Conservation (phyloP, 2,329 filamentous ascomycete species). For the Pseudocercospora cruenta region DNA sequence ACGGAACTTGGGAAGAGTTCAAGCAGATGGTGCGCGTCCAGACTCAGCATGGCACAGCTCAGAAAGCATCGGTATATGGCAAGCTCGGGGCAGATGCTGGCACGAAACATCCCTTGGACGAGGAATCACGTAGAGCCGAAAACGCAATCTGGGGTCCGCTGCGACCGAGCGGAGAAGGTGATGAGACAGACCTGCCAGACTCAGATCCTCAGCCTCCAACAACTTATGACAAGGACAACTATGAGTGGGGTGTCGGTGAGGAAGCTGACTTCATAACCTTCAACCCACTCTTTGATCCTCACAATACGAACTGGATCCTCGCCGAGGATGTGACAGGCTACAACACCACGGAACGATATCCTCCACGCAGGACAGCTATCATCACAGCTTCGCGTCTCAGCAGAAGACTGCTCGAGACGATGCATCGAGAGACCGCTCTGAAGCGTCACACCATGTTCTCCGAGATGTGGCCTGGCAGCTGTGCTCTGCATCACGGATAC, state of each 20-base stretch:
- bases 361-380: constrained; percentile 71
- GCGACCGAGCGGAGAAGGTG: constrained; percentile 45
- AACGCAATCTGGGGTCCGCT: constrained; percentile 56
- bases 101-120: constrained; percentile 47
- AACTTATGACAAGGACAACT: constrained; percentile 58
- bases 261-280: constrained; percentile 76
- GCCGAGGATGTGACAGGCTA: constrained; percentile 72
- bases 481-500: constrained; percentile 74
- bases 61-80: constrained; percentile 49
- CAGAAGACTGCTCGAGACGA: constrained; percentile 66
- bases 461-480: constrained; percentile 76
- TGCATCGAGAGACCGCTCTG: constrained; percentile 75
- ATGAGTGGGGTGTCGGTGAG: constrained; percentile 70
- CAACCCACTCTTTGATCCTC: constrained; percentile 74
- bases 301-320: constrained; percentile 73
- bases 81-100: constrained; percentile 38
- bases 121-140: constrained; percentile 45
- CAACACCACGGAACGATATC: constrained; percentile 53
- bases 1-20: constrained; percentile 75
- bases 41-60: constrained; percentile 57
- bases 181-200: constrained; percentile 54
- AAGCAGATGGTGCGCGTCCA: constrained; percentile 66
- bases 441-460: constrained; percentile 73
- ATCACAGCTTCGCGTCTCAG: constrained; percentile 72
- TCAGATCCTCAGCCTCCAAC: constrained; percentile 58